These are phyloP conservation scores for Lolium perenne DNA, from an alignment of 176 grass and related monocot species.

Conservation along the genomic window DNA sequence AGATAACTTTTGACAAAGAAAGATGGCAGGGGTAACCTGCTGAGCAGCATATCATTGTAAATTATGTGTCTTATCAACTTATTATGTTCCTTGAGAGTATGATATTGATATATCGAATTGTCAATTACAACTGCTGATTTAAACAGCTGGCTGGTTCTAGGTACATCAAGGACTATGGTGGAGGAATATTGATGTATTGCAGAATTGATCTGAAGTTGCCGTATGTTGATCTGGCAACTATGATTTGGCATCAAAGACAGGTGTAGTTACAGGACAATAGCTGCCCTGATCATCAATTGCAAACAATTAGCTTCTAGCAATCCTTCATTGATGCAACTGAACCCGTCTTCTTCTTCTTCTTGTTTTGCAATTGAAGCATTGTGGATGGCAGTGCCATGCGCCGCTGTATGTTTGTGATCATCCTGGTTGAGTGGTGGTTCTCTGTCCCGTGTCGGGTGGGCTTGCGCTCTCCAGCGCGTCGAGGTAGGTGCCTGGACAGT, in stretches of 20 bases:
- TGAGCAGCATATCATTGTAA: slow-evolving; percentile 34
- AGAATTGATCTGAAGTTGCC: slow-evolving; percentile 91
- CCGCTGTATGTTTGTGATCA: no score
- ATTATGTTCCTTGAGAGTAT: slow-evolving; percentile 22
- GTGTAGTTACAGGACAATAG: slow-evolving; percentile 47
- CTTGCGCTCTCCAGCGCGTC: no score
- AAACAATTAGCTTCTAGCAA: not conserved
- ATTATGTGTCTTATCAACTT: slow-evolving; percentile 22
- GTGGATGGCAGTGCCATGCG: no score
- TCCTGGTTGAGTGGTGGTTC: no score
- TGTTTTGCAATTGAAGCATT: no score
- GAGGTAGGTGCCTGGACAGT: no score
- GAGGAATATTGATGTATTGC: slow-evolving; percentile 99
- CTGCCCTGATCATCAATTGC: slow-evolving; percentile 3
- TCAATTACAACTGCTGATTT: slow-evolving; percentile 13
- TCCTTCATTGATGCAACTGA: not conserved
- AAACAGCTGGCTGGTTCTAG: slow-evolving; percentile 53
- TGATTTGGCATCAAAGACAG: slow-evolving; percentile 98
- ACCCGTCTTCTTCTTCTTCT: no score
- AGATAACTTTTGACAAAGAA: slow-evolving; percentile 90
- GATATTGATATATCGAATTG: slow-evolving; percentile 14
- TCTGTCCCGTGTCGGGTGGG: no score
- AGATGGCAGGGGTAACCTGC: slow-evolving; percentile 94
- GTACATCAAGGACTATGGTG: slow-evolving; percentile 99
- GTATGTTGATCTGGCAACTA: slow-evolving; percentile 93